Conservation (phyloP, 2,329 filamentous ascomycete genomes). For the Coniella vitis region DNA sequence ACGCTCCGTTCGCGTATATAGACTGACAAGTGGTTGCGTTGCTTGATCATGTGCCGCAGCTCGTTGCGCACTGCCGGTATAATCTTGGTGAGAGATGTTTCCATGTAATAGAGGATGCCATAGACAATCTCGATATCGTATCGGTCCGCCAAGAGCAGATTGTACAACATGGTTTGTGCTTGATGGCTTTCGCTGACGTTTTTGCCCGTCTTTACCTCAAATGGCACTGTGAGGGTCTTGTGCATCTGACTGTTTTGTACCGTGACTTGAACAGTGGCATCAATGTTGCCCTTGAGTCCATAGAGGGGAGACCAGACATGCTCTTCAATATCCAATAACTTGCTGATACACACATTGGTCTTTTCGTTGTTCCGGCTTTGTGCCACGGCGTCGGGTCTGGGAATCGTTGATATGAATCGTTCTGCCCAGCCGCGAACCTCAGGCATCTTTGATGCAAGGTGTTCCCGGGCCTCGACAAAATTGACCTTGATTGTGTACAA, state of each 20-base stretch:
- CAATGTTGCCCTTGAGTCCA: conserved; percentile 93
- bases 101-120: conserved; percentile 91
- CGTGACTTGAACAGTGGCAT: conserved; percentile 86
- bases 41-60: conserved; percentile 92
- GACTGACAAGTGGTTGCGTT: conserved; percentile 82
- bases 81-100: conserved; percentile 77
- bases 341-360: conserved; percentile 78
- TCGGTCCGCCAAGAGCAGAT: conserved; percentile 82
- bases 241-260: conserved; percentile 64
- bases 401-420: conserved; percentile 66
- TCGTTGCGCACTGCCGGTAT: conserved; percentile 83
- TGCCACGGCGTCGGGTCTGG: conserved; percentile 60
- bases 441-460: conserved; percentile 75
- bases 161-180: conserved; percentile 92
- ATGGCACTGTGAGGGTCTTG: conserved; percentile 74
- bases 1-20: conserved; percentile 74
- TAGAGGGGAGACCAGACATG: conserved; percentile 98
- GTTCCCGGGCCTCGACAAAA: conserved; percentile 64
- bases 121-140: conserved; percentile 91
- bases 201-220: conserved; percentile 93
- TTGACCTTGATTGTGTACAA: conserved; percentile 81
- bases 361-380: conserved; percentile 73
- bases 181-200: conserved; percentile 76
- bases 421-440: conserved; percentile 79
- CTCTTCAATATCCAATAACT: conserved; percentile 92